These are phyloP conservation scores for Phytopythium delawarense DNA, from an alignment of 352 stramenopile species.

Conservation along the genomic window DNA sequence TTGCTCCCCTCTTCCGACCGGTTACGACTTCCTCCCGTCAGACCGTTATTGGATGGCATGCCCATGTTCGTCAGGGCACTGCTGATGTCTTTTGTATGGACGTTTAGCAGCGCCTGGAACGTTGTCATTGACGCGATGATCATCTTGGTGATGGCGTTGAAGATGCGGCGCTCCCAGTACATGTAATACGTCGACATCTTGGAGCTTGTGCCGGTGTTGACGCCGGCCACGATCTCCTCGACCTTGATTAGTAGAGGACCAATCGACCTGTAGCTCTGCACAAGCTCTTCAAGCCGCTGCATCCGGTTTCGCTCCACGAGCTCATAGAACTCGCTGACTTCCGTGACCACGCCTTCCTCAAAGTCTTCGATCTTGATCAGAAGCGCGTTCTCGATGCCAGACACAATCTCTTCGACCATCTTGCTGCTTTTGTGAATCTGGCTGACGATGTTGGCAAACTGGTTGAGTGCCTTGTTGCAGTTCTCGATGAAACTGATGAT, in stretches of 20 bases:
- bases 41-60: slow-evolving; percentile 18
- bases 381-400: slow-evolving; percentile 88
- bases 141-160: slow-evolving; percentile 96
- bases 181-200: slow-evolving; percentile 95
- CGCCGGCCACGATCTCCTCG: slow-evolving; percentile 93
- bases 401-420: slow-evolving; percentile 94
- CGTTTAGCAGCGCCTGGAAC: slow-evolving; percentile 91
- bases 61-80: slow-evolving; percentile 40
- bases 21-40: slow-evolving; percentile 12
- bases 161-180: slow-evolving; percentile 96
- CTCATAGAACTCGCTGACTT: slow-evolving; percentile 94
- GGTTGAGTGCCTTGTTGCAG: slow-evolving; percentile 90
- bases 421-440: slow-evolving; percentile 95
- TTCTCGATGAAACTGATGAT: slow-evolving; percentile 94
- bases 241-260: slow-evolving; percentile 93
- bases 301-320: slow-evolving; percentile 90
- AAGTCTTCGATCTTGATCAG: slow-evolving; percentile 93
- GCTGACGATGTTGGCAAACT: slow-evolving; percentile 91
- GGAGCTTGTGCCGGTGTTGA: slow-evolving; percentile 88
- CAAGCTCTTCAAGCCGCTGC: slow-evolving; percentile 88
- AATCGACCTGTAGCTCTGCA: slow-evolving; percentile 93
- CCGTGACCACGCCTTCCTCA: slow-evolving; percentile 81
- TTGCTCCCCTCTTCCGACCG: slow-evolving; percentile 58
- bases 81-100: slow-evolving; percentile 83
- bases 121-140: slow-evolving; percentile 94